A percentile compares a stretch with the other conserved stretches of the same genome.
These are phyloP conservation scores for Mucor indicus DNA, from an alignment of 371 early-diverging fungal species.

Conservation along the genomic window DNA sequence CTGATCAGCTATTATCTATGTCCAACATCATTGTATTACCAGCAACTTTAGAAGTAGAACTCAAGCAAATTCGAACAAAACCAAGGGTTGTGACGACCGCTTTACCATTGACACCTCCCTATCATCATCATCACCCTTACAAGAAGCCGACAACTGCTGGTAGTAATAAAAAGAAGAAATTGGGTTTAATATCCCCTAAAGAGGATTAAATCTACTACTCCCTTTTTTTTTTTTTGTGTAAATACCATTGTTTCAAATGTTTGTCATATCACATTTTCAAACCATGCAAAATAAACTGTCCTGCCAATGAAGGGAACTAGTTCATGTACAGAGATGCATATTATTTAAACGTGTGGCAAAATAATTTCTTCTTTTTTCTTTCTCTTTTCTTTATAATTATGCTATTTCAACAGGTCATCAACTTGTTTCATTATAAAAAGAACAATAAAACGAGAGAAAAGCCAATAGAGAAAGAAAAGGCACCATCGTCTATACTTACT, in stretches of 20 bases:
- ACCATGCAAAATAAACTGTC: no score
- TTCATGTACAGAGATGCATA: background rate
- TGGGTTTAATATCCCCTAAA: constrained; percentile 8
- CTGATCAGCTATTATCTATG: constrained; percentile 45
- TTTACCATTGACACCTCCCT: constrained; percentile 12
- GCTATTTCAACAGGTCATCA: no score
- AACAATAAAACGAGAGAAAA: no score
- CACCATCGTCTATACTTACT: no score
- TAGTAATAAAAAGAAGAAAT: background rate
- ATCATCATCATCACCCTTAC: constrained; percentile 1
- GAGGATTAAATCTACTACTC: background rate
- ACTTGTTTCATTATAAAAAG: no score
- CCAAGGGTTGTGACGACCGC: background rate
- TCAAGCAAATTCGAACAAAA: background rate
- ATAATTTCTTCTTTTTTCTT: background rate
- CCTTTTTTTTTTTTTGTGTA: background rate
- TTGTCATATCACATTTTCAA: no score
- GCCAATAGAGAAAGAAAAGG: no score
- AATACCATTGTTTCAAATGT: no score
- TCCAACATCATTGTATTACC: no score
- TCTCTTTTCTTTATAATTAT: background rate
- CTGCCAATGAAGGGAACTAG: no score
- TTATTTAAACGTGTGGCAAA: background rate
- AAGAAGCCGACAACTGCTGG: background rate
- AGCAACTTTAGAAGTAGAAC: no score